Evolutionary conservation across 192 early-diverging fungal genomes (phyloP).

Genomic region (Backusella tarrabulga): DNA sequence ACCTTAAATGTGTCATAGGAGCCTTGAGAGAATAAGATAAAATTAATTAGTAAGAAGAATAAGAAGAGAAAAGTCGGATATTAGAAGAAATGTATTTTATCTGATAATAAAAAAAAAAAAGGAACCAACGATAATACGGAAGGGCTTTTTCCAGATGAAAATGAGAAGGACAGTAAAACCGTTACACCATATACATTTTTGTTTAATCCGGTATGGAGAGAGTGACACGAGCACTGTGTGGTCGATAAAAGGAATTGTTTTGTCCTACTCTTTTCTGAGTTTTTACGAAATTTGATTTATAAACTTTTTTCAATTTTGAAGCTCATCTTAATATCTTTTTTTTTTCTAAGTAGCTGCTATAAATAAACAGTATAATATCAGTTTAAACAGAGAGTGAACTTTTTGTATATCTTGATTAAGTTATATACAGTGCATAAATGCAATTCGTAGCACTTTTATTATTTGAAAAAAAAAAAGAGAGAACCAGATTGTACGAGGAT

Average conservation of each 20-base stretch:
- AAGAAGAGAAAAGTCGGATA: not conserved
- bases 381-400: not conserved
- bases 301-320: not conserved
- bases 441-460: not conserved
- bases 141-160: not conserved
- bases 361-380: not conserved
- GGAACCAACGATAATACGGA: not conserved
- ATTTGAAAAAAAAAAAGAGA: not conserved
- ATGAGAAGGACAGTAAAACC: not conserved
- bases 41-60: not conserved
- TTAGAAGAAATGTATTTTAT: not conserved
- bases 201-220: not conserved
- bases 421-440: not conserved
- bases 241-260: not conserved
- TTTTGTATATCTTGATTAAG: not conserved
- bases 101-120: not conserved
- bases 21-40: not conserved
- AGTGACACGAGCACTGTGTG: not conserved
- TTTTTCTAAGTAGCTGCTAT: not conserved
- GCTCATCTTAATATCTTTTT: not conserved
- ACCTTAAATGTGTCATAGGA: conserved; percentile 12
- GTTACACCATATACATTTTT: not conserved
- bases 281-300: not conserved
- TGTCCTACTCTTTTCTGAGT: not conserved
- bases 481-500: not conserved